A percentile compares a stretch with the other conserved stretches of the same genome.
Evolutionary conservation across 441 rosid species (phyloP).

Genomic region (Flueggea neowawraea): DNA sequence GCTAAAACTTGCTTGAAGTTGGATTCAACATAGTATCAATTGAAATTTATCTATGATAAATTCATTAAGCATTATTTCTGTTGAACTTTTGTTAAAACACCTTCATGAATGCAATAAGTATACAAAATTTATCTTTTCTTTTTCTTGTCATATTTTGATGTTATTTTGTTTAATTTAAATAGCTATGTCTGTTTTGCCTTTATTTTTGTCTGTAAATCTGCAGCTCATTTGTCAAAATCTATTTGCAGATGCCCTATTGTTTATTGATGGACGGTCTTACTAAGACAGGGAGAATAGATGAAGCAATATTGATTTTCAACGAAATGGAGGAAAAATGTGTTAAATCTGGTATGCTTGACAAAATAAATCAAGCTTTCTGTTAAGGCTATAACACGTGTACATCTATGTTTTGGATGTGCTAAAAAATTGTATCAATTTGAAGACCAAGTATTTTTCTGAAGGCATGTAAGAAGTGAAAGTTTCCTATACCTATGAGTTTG

Average conservation of each 20-base stretch:
- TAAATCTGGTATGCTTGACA: conserved; percentile 59
- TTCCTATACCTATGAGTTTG: too few species aligned
- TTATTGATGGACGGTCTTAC: conserved; percentile 88
- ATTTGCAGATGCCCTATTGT: conserved; percentile 85
- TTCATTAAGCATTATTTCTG: too few species aligned
- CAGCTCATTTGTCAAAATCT: conserved; percentile 12
- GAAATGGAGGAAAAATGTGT: conserved; percentile 53
- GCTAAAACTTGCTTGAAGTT: too few species aligned
- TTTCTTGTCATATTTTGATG: too few species aligned
- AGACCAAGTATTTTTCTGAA: too few species aligned
- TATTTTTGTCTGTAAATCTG: conserved; percentile 5
- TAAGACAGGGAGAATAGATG: conserved; percentile 66
- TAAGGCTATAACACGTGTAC: neutral
- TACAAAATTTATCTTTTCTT: too few species aligned
- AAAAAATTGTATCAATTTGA: neutral
- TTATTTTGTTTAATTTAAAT: too few species aligned
- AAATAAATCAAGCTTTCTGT: neutral
- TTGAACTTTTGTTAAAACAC: too few species aligned
- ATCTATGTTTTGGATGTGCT: conserved; percentile 3
- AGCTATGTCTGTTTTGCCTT: neutral
- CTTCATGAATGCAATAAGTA: too few species aligned
- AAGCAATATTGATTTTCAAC: conserved; percentile 62
- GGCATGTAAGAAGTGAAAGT: too few species aligned
- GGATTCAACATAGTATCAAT: too few species aligned
- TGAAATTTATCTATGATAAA: too few species aligned